Evolutionary conservation across 768 basidiomycete genomes (phyloP).

Genomic region (Termitomyces heimii): DNA sequence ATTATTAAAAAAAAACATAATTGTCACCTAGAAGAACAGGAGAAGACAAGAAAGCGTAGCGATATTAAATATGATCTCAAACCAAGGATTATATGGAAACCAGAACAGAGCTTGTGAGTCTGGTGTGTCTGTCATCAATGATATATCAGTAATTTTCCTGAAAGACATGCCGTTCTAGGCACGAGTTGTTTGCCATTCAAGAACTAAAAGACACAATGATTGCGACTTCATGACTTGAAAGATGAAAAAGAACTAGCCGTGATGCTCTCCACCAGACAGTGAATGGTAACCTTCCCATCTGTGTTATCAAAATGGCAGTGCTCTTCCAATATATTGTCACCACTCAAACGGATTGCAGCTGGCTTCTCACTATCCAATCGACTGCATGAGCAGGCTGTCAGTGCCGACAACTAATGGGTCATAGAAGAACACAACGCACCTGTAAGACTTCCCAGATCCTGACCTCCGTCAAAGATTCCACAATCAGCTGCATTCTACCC

Average conservation of each 20-base stretch:
- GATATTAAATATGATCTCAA: slow-evolving; percentile 21
- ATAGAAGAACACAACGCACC: slow-evolving; percentile 39
- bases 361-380: slow-evolving; percentile 75
- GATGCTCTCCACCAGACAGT: slow-evolving; percentile 72
- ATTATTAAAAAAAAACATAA: slow-evolving; percentile 95
- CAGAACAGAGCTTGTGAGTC: slow-evolving; percentile 86
- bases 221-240: slow-evolving; percentile 1
- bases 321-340: slow-evolving; percentile 85
- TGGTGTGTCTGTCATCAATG: slow-evolving; percentile 15
- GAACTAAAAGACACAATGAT: slow-evolving; percentile 45
- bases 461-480: neutral
- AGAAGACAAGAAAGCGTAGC: slow-evolving; percentile 4
- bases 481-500: slow-evolving; percentile 2
- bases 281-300: slow-evolving; percentile 79
- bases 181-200: slow-evolving; percentile 88
- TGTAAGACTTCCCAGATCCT: slow-evolving; percentile 93
- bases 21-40: slow-evolving; percentile 61
- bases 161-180: slow-evolving; percentile 59
- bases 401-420: neutral
- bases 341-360: slow-evolving; percentile 88
- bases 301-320: slow-evolving; percentile 90
- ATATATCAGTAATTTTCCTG: neutral
- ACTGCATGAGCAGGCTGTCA: slow-evolving; percentile 30
- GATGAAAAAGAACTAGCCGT: slow-evolving; percentile 49
- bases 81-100: slow-evolving; percentile 96